Evolutionary conservation across 495 filamentous ascomycete species (phyloP).

Genomic region (Entonaema liquescens): DNA sequence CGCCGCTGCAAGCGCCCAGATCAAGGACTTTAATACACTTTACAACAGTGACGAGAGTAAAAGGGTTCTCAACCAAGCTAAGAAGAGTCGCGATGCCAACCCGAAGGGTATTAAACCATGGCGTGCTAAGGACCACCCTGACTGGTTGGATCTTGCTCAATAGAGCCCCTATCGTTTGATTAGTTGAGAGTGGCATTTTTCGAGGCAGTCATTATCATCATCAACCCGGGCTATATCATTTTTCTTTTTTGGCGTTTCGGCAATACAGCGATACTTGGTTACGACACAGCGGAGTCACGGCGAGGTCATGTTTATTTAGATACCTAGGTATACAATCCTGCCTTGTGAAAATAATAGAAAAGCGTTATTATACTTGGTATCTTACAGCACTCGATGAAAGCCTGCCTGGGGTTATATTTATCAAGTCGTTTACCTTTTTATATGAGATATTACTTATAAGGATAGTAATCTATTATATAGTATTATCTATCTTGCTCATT

Average conservation of each 20-base stretch:
- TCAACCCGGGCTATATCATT: not conserved
- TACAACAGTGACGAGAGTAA: slow-evolving; percentile 52
- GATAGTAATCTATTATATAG: too few relatives aligned
- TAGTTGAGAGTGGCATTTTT: not conserved
- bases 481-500: too few relatives aligned
- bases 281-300: not conserved
- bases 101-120: slow-evolving; percentile 60
- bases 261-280: not conserved
- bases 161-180: slow-evolving; percentile 1
- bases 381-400: not conserved
- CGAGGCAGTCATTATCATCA: not conserved
- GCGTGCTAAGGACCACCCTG: slow-evolving; percentile 58
- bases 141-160: slow-evolving; percentile 52
- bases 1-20: slow-evolving; percentile 49
- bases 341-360: not conserved
- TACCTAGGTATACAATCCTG: not conserved
- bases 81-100: slow-evolving; percentile 55
- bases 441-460: too few relatives aligned
- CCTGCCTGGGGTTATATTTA: too few relatives aligned
- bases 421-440: too few relatives aligned
- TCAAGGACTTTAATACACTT: slow-evolving; percentile 53
- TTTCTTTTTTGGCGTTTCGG: not conserved
- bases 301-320: not conserved
- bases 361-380: not conserved
- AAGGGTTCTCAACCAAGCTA: slow-evolving; percentile 52